Evolutionary conservation across 1,284 basidiomycete species (phyloP).

Genomic region (Uromyces viciae-fabae): DNA sequence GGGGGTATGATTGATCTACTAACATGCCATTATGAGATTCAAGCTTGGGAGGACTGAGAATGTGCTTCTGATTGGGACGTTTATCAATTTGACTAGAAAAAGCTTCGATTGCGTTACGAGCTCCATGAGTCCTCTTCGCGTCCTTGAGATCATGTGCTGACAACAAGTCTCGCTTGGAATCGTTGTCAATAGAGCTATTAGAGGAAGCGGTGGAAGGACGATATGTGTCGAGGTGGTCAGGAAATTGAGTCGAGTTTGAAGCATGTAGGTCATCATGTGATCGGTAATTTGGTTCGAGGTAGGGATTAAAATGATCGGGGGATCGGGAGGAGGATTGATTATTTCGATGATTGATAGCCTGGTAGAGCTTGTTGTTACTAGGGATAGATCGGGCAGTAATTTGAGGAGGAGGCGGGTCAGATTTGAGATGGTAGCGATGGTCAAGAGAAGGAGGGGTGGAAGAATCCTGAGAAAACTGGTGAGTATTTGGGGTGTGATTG

Average conservation of each 20-base stretch:
- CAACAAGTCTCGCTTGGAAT: conserved; percentile 28
- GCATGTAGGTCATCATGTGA: conserved; percentile 9
- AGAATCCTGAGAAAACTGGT: background rate
- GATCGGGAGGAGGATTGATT: no score
- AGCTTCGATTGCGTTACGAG: conserved; percentile 24
- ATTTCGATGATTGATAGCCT: conserved; percentile 27
- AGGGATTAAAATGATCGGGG: conserved; percentile 20
- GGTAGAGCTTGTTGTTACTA: conserved; percentile 35
- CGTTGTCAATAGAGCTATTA: conserved; percentile 31
- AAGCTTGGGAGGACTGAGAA: background rate
- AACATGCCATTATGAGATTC: conserved; percentile 25
- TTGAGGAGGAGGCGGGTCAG: background rate
- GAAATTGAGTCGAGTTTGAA: background rate
- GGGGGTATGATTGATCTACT: conserved; percentile 46
- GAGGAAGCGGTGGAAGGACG: conserved; percentile 29
- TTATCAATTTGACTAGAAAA: conserved; percentile 25
- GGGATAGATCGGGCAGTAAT: no score
- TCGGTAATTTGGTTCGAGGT: conserved; percentile 39
- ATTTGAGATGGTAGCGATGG: background rate
- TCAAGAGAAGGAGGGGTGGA: background rate
- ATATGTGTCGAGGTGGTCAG: background rate
- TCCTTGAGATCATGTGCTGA: conserved; percentile 25
- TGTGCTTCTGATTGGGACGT: conserved; percentile 5
- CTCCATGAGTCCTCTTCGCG: conserved; percentile 32
- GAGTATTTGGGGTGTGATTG: conserved; percentile 23